Evolutionary conservation across 2,329 filamentous ascomycete genomes (phyloP).

Genomic region (Colletotrichum musicola): DNA sequence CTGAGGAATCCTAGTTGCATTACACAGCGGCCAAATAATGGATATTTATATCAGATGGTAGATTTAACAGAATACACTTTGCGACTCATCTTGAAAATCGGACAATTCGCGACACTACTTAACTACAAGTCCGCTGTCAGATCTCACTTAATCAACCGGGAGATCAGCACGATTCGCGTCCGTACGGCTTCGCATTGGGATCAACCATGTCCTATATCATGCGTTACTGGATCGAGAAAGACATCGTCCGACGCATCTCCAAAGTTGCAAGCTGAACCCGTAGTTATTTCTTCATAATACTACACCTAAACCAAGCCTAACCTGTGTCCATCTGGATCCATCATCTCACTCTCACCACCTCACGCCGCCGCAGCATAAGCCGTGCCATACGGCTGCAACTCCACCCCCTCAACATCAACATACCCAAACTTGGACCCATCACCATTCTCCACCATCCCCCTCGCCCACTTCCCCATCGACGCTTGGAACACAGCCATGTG

Average conservation of each 20-base stretch:
- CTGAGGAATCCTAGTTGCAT: too few species aligned
- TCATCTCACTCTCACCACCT: not conserved
- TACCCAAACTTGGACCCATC: slow-evolving; percentile 49
- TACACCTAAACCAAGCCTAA: too few species aligned
- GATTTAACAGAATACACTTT: too few species aligned
- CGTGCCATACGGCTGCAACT: slow-evolving; percentile 49
- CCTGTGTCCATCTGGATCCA: not conserved
- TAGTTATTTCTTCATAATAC: too few species aligned
- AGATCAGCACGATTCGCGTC: not conserved
- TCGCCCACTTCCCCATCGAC: slow-evolving; percentile 47
- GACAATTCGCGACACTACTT: not conserved
- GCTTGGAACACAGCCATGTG: slow-evolving; percentile 46
- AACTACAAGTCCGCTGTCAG: not conserved
- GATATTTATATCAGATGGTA: too few species aligned
- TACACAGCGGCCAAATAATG: too few species aligned
- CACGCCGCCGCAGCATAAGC: slow-evolving; percentile 4
- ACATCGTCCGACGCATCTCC: too few species aligned
- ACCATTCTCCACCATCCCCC: slow-evolving; percentile 47
- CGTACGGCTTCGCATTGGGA: too few species aligned
- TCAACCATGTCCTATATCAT: too few species aligned
- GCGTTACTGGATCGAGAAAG: too few species aligned
- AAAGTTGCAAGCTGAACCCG: too few species aligned
- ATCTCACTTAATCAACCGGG: not conserved
- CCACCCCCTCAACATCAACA: slow-evolving; percentile 47
- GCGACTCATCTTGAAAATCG: too few species aligned